phyloP scores from a whole-genome alignment of 768 basidiomycete genomes.

The Russula virescens region DNA sequence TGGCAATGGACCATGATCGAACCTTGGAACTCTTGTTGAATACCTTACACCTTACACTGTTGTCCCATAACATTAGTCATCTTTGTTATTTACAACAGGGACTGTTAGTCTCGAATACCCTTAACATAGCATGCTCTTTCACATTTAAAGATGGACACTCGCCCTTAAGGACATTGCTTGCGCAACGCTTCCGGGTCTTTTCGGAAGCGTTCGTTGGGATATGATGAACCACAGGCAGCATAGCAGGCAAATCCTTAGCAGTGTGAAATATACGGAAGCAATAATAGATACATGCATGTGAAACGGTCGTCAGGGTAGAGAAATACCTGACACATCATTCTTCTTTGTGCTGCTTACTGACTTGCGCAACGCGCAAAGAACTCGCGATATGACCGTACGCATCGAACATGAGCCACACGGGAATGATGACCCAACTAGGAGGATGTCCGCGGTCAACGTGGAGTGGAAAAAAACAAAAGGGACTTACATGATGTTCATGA shows the following conservation, averaged over 20 bases:
- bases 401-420: constrained; percentile 69
- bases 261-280: background rate
- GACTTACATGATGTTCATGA: constrained; percentile 75
- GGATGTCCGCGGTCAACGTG: constrained; percentile 13
- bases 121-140: constrained; percentile 5
- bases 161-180: background rate
- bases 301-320: background rate
- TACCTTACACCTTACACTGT: background rate
- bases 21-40: background rate
- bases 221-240: background rate
- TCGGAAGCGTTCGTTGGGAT: background rate
- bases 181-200: background rate
- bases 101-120: background rate
- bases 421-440: constrained; percentile 72
- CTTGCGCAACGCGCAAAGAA: constrained; percentile 41
- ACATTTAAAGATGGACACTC: constrained; percentile 1
- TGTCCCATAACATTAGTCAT: background rate
- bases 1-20: constrained; percentile 1
- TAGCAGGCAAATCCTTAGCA: background rate
- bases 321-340: background rate
- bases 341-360: constrained; percentile 4
- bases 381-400: constrained; percentile 67
- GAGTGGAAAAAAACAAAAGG: background rate
- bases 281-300: background rate
- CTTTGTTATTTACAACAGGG: constrained; percentile 10